Evolutionary conservation across 345 rosid genomes (phyloP).

Genomic region (Moricandia arvensis): DNA sequence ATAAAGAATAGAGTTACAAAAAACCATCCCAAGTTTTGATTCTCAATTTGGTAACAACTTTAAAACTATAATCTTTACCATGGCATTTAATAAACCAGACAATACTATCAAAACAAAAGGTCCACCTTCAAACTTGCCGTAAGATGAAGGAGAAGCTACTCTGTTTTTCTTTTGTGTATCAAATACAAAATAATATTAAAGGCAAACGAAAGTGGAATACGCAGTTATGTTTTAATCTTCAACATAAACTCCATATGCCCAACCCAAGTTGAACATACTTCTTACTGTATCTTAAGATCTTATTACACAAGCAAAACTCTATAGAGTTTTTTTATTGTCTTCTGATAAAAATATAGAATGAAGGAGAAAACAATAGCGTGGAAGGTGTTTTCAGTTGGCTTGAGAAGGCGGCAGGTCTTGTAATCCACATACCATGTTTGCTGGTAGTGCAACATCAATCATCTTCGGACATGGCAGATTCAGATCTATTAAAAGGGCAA

Average conservation of each 20-base stretch:
- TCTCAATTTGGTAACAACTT: too few relatives aligned
- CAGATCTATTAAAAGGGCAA: constrained; percentile 48
- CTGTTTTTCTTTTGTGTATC: too few relatives aligned
- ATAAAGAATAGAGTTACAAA: too few relatives aligned
- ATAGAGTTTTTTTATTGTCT: background rate
- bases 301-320: too few relatives aligned
- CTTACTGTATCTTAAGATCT: background rate
- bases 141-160: too few relatives aligned
- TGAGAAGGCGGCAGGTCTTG: constrained; percentile 49
- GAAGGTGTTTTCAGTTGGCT: background rate
- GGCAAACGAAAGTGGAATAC: too few relatives aligned
- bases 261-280: constrained; percentile 1
- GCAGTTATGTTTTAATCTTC: background rate
- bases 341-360: background rate
- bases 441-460: constrained; percentile 83
- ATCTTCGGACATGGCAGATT: constrained; percentile 83
- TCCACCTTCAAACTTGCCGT: too few relatives aligned
- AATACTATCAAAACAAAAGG: too few relatives aligned
- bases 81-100: too few relatives aligned
- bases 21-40: too few relatives aligned
- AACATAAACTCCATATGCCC: background rate
- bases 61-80: too few relatives aligned
- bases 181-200: too few relatives aligned
- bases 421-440: constrained; percentile 83
- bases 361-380: background rate